Evolutionary conservation across 2,329 filamentous ascomycete species (phyloP), one percentile per base, ranked within the genome.

Genomic region (Fusarium temperatum): DNA sequence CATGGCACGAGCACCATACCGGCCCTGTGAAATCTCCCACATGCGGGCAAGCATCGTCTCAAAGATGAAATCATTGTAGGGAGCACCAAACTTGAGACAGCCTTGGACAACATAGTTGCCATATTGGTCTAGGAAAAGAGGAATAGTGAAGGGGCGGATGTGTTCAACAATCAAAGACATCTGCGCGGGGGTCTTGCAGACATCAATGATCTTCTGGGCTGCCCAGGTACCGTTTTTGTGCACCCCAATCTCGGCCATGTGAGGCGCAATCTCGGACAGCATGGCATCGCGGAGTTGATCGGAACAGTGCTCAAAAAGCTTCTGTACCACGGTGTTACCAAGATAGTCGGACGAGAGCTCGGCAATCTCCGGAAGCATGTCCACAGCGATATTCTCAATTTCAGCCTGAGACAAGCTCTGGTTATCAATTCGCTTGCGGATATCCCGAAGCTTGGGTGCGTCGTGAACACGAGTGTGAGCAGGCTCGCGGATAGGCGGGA

Each of bases 191-290:
- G 93, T 94, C 84, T 96, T 94, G 82, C 95, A 96, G 12, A 98
- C 94, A 79, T 98, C 96, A 76, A 99, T 98, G 79, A 99, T 98
- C 88, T 98, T 99, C 84, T 99, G 96, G 3, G 96, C 96, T 62
- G 96, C 96, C 96, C 96, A 99, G 3, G 96, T 99, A 72, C 96
- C 96, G 79, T 99, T 99, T 89, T 99, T 99, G 88, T 99, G 96
- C 13, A 98, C 92, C 78, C 96, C 96, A 83, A 98, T 98, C 83
- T 98, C 95, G 32, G 96, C 95, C 81, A 98, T 89, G 80, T 98
- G 95, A 66, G 96, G 95, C 6, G 93, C 91, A 78, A 99, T 97
- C 80, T 95, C 91, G 20, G 86, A 84, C 66, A 99, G 87, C 96
- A 99, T 98, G 64, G 93, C 92, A 82, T 98, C 95, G 78, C 97